Evolutionary conservation across 257 asterid species (phyloP).

Genomic region (Fraxinus cuspidata): DNA sequence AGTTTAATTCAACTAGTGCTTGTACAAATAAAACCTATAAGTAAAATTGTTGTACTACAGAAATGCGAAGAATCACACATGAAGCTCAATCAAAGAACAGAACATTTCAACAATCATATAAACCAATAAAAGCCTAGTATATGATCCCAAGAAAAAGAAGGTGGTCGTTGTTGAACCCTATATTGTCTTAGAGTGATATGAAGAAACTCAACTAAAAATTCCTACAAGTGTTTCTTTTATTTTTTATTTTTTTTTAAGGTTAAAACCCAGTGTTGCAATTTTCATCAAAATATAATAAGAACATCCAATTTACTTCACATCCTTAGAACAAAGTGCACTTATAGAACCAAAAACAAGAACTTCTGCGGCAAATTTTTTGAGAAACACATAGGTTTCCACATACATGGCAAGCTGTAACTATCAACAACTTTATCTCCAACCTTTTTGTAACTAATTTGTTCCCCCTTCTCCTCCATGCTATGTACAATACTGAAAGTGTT

Average conservation of each 20-base stretch:
- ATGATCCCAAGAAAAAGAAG: not conserved
- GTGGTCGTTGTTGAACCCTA: not conserved
- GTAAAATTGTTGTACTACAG: not conserved
- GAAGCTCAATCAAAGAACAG: not conserved
- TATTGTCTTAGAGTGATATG: not conserved
- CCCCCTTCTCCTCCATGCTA: not conserved
- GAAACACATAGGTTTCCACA: not conserved
- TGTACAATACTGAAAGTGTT: not conserved
- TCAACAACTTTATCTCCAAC: not conserved
- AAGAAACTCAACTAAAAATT: not conserved
- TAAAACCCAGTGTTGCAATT: not conserved
- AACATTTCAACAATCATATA: not conserved
- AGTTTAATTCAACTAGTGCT: not conserved
- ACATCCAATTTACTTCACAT: not conserved
- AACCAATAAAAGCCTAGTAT: too few relatives aligned
- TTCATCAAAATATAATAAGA: not conserved
- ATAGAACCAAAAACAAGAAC: slow-evolving; percentile 8
- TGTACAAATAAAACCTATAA: not conserved
- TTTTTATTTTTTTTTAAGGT: not conserved
- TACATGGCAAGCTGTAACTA: not conserved
- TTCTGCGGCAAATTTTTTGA: not conserved
- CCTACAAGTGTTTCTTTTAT: not conserved
- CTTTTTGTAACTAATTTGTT: too few relatives aligned
- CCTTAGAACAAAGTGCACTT: not conserved
- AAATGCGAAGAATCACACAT: not conserved